Conservation (phyloP, 139 green algal genomes). For the Dunaliella primolecta region DNA sequence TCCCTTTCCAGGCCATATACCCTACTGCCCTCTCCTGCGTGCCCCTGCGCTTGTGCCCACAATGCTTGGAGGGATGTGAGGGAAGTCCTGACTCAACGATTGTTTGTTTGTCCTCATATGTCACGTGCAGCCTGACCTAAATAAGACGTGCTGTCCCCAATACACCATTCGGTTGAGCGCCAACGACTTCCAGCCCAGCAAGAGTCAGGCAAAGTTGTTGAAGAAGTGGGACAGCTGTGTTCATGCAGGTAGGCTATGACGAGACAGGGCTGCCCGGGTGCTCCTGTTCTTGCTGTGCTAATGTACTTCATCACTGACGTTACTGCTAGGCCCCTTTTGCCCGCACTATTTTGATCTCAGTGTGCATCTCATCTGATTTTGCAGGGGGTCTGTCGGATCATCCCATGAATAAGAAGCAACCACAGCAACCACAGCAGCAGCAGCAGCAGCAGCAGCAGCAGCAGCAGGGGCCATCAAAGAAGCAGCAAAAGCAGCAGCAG, state of each 20-base stretch:
- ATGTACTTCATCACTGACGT: too few species aligned
- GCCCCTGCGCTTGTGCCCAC: background rate
- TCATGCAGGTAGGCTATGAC: slow-evolving; percentile 8
- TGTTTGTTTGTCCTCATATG: background rate
- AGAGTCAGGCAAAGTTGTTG: slow-evolving; percentile 35
- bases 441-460: slow-evolving; percentile 2
- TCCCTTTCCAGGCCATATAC: background rate
- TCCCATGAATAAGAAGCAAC: background rate
- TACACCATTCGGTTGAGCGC: slow-evolving; percentile 59
- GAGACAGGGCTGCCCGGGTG: background rate
- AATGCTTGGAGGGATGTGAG: background rate
- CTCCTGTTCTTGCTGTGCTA: too few species aligned
- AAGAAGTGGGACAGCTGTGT: slow-evolving; percentile 37
- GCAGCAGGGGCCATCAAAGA: slow-evolving; percentile 12
- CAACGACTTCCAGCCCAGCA: slow-evolving; percentile 26
- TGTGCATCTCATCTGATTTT: background rate
- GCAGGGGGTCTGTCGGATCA: background rate
- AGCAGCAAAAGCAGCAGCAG: slow-evolving; percentile 56
- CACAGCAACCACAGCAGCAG: background rate
- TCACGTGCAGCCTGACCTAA: slow-evolving; percentile 42
- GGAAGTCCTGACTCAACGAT: background rate
- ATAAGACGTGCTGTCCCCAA: slow-evolving; percentile 41
- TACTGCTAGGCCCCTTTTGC: background rate
- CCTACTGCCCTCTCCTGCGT: background rate
- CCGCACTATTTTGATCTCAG: background rate